These are phyloP conservation scores for Ambrosia artemisiifolia DNA, from an alignment of 129 eudicot species.

Conservation along the genomic window DNA sequence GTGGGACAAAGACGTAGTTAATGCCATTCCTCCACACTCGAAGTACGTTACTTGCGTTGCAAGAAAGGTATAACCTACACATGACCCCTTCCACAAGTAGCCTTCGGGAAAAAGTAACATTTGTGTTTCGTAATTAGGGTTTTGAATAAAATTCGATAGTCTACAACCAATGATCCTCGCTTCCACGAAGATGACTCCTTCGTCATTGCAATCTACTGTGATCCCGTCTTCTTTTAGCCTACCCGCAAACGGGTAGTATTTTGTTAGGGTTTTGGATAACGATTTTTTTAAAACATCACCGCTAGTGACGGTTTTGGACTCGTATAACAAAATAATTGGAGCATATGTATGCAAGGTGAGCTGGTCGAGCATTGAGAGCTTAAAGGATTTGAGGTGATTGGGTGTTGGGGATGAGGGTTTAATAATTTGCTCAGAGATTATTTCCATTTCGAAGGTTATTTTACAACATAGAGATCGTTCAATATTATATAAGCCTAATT, in stretches of 20 bases:
- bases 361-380: conserved; percentile 36
- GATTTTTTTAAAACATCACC: conserved; percentile 18
- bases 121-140: conserved; percentile 17
- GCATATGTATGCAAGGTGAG: background rate
- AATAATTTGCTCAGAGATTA: conserved; percentile 18
- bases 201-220: conserved; percentile 31
- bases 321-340: conserved; percentile 24
- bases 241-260: conserved; percentile 39
- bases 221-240: conserved; percentile 20
- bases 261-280: conserved; percentile 27
- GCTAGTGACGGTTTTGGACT: background rate
- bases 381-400: conserved; percentile 9
- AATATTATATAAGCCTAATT: background rate
- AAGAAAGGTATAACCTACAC: conserved; percentile 16
- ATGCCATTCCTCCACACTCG: conserved; percentile 27
- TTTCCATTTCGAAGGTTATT: conserved; percentile 12
- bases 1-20: conserved; percentile 24
- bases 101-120: conserved; percentile 21
- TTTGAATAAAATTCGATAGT: conserved; percentile 18
- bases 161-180: conserved; percentile 6
- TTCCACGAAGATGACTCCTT: conserved; percentile 23
- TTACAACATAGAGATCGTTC: background rate
- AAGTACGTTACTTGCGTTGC: conserved; percentile 27
- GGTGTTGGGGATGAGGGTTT: conserved; percentile 36
- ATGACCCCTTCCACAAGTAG: conserved; percentile 27